Percentiles rank a stretch among this genome's conserved stretches.
Conservation (phyloP, 2,329 filamentous ascomycete species). For the Leptographium lundbergii region DNA sequence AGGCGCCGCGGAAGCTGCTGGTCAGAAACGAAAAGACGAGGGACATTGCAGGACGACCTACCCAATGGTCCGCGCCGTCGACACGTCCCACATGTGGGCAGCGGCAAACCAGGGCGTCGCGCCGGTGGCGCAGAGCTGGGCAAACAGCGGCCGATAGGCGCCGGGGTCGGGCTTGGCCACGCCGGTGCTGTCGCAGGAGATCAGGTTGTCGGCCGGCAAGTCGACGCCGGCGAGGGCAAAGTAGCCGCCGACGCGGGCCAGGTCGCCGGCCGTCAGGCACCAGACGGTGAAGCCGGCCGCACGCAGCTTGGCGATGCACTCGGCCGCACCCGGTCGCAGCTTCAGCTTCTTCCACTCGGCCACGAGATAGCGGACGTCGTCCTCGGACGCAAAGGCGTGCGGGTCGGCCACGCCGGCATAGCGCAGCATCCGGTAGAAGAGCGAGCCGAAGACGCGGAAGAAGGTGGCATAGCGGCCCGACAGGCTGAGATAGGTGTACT, state of each 20-base stretch:
- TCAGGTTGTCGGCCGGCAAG: constrained; percentile 32
- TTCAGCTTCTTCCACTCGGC: constrained; percentile 20
- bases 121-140: constrained; percentile 16
- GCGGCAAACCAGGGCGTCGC: constrained; percentile 35
- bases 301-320: constrained; percentile 27
- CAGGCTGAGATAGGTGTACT: constrained; percentile 32
- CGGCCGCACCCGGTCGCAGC: constrained; percentile 22
- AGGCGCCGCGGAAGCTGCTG: constrained; percentile 32
- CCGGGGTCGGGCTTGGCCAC: constrained; percentile 34
- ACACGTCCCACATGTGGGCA: constrained; percentile 44
- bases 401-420: constrained; percentile 27
- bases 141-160: constrained; percentile 29
- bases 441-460: constrained; percentile 22
- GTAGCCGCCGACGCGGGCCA: constrained; percentile 33
- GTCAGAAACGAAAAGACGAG: neutral
- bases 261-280: constrained; percentile 36
- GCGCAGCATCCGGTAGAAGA: constrained; percentile 31
- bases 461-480: constrained; percentile 27
- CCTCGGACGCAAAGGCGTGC: constrained; percentile 23
- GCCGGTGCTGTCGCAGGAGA: constrained; percentile 32
- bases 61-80: constrained; percentile 33
- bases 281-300: constrained; percentile 35
- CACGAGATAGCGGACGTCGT: constrained; percentile 24
- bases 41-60: no score
- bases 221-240: constrained; percentile 31